phyloP scores from a whole-genome alignment of 2,329 filamentous ascomycete genomes.

The Colletotrichum shisoi region DNA sequence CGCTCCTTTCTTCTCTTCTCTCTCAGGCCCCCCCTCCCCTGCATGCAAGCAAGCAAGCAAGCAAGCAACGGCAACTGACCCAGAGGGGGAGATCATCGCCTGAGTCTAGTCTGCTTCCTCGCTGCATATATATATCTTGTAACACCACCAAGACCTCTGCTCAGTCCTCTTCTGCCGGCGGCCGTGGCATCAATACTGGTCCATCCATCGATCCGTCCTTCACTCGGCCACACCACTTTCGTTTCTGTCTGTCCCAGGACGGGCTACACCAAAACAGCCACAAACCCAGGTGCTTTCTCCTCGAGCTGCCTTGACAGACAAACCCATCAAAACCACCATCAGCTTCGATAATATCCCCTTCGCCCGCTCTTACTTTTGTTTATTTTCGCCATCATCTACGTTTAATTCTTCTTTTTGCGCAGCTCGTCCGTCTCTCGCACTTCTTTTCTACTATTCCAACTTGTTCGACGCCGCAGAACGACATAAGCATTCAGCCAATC shows the following conservation, averaged over 20 bases:
- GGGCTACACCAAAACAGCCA: slow-evolving; percentile 7
- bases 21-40: not conserved
- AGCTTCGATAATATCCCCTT: slow-evolving; percentile 5
- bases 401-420: not conserved
- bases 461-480: not conserved
- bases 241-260: slow-evolving; percentile 2
- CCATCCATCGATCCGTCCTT: slow-evolving; percentile 20
- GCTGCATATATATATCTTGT: slow-evolving; percentile 19
- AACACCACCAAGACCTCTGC: slow-evolving; percentile 13
- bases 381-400: no score
- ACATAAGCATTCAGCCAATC: slow-evolving; percentile 6
- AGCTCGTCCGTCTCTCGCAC: slow-evolving; percentile 3
- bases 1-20: not conserved
- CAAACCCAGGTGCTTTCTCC: slow-evolving; percentile 5
- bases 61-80: slow-evolving; percentile 24
- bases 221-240: slow-evolving; percentile 14
- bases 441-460: not conserved
- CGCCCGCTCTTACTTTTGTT: not conserved
- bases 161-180: slow-evolving; percentile 8
- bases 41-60: no score
- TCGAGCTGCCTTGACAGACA: not conserved
- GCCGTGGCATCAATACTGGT: slow-evolving; percentile 10
- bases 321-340: slow-evolving; percentile 3
- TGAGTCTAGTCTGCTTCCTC: slow-evolving; percentile 6
- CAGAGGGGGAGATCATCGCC: slow-evolving; percentile 28